These are phyloP conservation scores for Trypethelium eluteriae DNA, from an alignment of 495 filamentous ascomycete genomes.

Conservation along the genomic window DNA sequence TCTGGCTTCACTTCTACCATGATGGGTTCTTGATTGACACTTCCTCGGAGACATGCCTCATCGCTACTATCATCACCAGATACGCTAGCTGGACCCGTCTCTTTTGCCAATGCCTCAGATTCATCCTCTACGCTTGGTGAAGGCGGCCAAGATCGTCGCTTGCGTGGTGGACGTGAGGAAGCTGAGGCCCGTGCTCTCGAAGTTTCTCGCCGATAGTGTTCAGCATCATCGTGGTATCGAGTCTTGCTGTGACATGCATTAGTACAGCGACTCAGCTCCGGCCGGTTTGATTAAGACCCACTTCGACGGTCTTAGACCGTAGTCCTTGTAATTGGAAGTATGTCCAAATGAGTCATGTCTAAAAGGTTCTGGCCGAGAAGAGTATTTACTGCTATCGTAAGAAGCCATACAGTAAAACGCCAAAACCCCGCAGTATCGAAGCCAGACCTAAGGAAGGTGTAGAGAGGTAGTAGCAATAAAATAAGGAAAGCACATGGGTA, in stretches of 20 bases:
- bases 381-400: background rate
- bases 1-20: slow-evolving; percentile 29
- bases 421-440: background rate
- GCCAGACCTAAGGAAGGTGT: background rate
- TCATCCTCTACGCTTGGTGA: slow-evolving; percentile 35
- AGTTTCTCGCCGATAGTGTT: background rate
- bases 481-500: background rate
- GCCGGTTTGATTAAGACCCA: background rate
- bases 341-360: slow-evolving; percentile 9
- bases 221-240: background rate
- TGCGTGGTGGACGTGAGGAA: slow-evolving; percentile 12
- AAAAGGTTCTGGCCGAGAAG: background rate
- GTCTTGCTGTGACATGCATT: background rate
- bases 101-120: slow-evolving; percentile 29
- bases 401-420: slow-evolving; percentile 5
- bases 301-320: background rate
- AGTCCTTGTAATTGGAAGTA: background rate
- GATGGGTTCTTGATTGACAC: slow-evolving; percentile 38
- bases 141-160: slow-evolving; percentile 31
- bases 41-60: slow-evolving; percentile 31
- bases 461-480: background rate
- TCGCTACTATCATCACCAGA: slow-evolving; percentile 23
- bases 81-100: slow-evolving; percentile 19
- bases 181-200: background rate
- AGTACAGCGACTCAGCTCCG: background rate